Base-by-base conservation (phyloP, 805 yeast genomes). In the Teunomyces cretensis region DNA sequence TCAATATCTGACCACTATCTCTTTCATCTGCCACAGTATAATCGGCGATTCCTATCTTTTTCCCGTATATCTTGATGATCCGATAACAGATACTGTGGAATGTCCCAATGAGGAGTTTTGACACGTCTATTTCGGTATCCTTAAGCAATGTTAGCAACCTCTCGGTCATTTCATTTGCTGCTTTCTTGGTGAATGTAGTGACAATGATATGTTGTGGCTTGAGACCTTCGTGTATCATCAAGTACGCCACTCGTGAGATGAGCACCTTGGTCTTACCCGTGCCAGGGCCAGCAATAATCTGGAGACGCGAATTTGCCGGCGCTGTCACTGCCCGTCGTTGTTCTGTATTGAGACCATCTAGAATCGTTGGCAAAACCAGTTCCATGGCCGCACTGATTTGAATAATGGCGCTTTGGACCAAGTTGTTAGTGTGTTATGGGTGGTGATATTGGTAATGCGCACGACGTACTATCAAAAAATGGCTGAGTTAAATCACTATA, bases 151-250 rank as follows among this genome's bases (percentile, higher is more conserved):
- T 37, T 0, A 42, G 45, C 14, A 92, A 64, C 33, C 98, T 71
- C 27, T 80, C 84, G 9, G 70, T 65, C 87, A 92, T 84, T 65
- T 92, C 98, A 42, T 73, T 77, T 1, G 97, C 95, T 0, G 99
- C 98, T 55, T 86, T 88, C 55, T 88, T 87, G 9, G 98, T 92
- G 68, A 92, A 92, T 0, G 98, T 91, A 5, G 97, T 88, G 15
- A 91, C 94, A 1, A 92, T 77, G 14, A 94, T 75, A 39, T 76
- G 67, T 28, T 73, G 69, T 0, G 97, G 91, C 1, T 72, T 68
- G 0, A 87, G 62, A 1, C 73, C 64, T 30, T 77, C 71, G 7
- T 75, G 61, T 2, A 78, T 47, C 6, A 91, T 53, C 24, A 91
- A 67, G 55, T 82, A 78, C 0, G 91, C 91, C 8, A 91, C 94